A percentile compares a stretch with the other conserved stretches of the same genome.
Conservation (phyloP, 169 alveolate genomes). For the Ichthyophthirius multifiliis region DNA sequence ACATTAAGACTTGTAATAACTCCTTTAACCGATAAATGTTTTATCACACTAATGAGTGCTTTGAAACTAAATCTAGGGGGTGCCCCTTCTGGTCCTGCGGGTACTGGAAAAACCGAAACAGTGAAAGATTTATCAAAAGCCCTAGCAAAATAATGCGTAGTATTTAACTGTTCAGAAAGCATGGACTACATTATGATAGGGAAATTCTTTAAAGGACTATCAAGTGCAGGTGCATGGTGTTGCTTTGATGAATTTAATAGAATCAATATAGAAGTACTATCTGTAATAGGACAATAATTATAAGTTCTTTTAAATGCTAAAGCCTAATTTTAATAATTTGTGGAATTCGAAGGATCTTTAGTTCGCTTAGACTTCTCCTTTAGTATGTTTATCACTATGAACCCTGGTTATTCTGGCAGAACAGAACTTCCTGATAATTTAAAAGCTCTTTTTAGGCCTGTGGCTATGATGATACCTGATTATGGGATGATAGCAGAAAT, state of each 20-base stretch:
- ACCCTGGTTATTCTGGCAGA: slow-evolving; percentile 76
- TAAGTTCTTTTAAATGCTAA: slow-evolving; percentile 57
- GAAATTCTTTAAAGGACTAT: slow-evolving; percentile 89
- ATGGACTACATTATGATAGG: slow-evolving; percentile 89
- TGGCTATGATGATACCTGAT: slow-evolving; percentile 74
- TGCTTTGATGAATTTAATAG: slow-evolving; percentile 85
- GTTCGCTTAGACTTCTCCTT: slow-evolving; percentile 74
- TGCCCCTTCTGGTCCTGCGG: slow-evolving; percentile 90
- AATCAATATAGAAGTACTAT: slow-evolving; percentile 80
- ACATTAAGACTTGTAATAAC: slow-evolving; percentile 87
- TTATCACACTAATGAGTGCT: slow-evolving; percentile 88
- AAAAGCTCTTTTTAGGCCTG: slow-evolving; percentile 57
- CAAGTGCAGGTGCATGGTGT: slow-evolving; percentile 86
- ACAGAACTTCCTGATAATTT: slow-evolving; percentile 46
- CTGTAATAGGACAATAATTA: slow-evolving; percentile 77
- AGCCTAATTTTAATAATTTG: slow-evolving; percentile 36
- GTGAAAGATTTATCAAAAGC: slow-evolving; percentile 89
- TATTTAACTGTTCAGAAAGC: slow-evolving; percentile 88
- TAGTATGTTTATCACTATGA: slow-evolving; percentile 82
- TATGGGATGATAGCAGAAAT: slow-evolving; percentile 67
- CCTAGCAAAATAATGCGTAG: slow-evolving; percentile 87
- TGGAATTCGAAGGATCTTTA: slow-evolving; percentile 71
- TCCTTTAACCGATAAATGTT: slow-evolving; percentile 89
- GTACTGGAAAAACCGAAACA: slow-evolving; percentile 90
- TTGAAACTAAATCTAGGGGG: slow-evolving; percentile 85